Evolutionary conservation across 192 early-diverging fungal species (phyloP), one percentile per base, ranked within the genome.

Genomic region (Dimargaris verticillata): DNA sequence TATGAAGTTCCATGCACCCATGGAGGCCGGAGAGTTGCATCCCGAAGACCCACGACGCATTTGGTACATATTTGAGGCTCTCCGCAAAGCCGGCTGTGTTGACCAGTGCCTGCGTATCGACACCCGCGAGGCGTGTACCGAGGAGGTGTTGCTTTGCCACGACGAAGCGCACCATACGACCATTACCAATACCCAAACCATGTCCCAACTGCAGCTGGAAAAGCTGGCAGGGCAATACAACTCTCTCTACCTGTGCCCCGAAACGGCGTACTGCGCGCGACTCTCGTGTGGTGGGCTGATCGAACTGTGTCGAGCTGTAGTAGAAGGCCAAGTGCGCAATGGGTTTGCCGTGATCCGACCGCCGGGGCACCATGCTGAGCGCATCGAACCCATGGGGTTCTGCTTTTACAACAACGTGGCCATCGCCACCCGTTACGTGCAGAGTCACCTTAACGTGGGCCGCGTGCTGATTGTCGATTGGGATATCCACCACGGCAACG

Each of bases 401-500:
- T 95, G 94, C 62, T 53, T 93, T 13, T 77, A 82, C 47, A 95
- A 94, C 68, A 95, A 95, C 69, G 83, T 95, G 3, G 88, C 89
- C 0, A 80, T 96, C 28, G 89, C 93, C 4, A 74, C 86, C 0
- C 72, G 75, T 25, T 78, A 81, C 38, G 61, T 89, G 7, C 78
- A 81, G 53, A 49, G 49, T 25, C 33, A 72, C 11, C 63, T 73
- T n/a, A 66, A 72, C 22, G 70, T 74, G 14, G 61, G 75, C 41
- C 73, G 75, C 52, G 75, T 95, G 11, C 66, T 97, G 67, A 85
- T 97, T 25, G 64, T 97, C 15, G 93, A 97, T 63, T 97, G 93
- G 92, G 93, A 96, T 64, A 74, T 94, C 20, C 93, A 96, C 68
- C 92, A 95, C 63, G 93, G 92, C 9, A 96, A 96, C 65, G 93